Conservation (phyloP, 768 basidiomycete genomes). For the Auricularia cornea region DNA sequence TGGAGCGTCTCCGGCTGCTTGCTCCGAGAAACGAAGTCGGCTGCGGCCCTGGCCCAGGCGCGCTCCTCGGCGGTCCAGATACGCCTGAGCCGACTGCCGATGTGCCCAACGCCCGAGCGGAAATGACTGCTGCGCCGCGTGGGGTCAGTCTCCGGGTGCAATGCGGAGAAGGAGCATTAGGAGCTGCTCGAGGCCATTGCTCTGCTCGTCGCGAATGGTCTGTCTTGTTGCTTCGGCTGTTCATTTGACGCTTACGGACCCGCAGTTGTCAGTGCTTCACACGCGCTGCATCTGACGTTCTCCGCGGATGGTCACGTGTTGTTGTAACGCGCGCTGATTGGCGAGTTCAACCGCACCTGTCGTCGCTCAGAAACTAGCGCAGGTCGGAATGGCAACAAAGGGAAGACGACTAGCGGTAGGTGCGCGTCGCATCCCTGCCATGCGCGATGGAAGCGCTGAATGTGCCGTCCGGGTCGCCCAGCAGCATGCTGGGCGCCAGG, state of each 20-base stretch:
- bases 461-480: no score
- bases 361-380: background rate
- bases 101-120: conserved; percentile 31
- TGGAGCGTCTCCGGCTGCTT: no score
- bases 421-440: no score
- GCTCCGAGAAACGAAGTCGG: no score
- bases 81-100: conserved; percentile 40
- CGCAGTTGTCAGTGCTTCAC: background rate
- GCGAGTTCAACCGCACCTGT: background rate
- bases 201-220: conserved; percentile 44
- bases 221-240: conserved; percentile 29
- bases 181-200: conserved; percentile 46
- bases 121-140: background rate
- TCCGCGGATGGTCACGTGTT: background rate
- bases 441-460: no score
- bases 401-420: background rate
- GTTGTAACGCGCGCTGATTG: no score
- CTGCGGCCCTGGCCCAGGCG: no score
- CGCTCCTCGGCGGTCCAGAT: conserved; percentile 37
- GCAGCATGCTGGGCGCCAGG: no score
- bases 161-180: conserved; percentile 40
- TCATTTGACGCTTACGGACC: no score
- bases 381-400: background rate
- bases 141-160: conserved; percentile 30
- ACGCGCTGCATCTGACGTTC: background rate